Percentiles rank a stretch among this genome's conserved stretches.
phyloP scores from a whole-genome alignment of 768 basidiomycete genomes.

The Antrodiella citrinella region DNA sequence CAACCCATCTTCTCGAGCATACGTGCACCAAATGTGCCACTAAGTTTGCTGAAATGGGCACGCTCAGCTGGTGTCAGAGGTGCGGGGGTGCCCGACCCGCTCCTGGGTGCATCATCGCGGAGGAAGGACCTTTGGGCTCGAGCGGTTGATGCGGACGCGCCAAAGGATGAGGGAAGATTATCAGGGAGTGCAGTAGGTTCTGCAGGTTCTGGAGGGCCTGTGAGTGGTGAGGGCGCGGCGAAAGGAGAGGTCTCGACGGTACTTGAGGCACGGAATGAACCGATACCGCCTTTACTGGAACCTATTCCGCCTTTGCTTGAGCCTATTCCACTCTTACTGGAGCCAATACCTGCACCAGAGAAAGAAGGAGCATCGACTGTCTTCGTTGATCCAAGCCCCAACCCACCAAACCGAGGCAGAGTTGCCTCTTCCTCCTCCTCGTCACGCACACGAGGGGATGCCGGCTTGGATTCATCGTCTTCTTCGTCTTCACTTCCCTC shows the following conservation, averaged over 20 bases:
- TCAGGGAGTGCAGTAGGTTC: slow-evolving; percentile 33
- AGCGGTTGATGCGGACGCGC: slow-evolving; percentile 17
- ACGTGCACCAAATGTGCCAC: slow-evolving; percentile 73
- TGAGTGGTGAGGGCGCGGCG: too few relatives aligned
- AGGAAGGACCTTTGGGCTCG: slow-evolving; percentile 44
- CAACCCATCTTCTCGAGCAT: slow-evolving; percentile 96
- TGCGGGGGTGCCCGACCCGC: slow-evolving; percentile 27
- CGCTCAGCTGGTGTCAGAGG: slow-evolving; percentile 58
- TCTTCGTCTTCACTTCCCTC: slow-evolving; percentile 17
- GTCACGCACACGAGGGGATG: slow-evolving; percentile 47
- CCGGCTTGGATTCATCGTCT: slow-evolving; percentile 42
- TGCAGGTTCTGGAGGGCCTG: slow-evolving; percentile 31
- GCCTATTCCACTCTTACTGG: slow-evolving; percentile 26
- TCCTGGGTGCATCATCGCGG: slow-evolving; percentile 34
- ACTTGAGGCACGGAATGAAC: slow-evolving; percentile 16
- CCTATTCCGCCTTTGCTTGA: slow-evolving; percentile 25
- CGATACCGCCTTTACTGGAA: slow-evolving; percentile 11
- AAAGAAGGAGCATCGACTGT: slow-evolving; percentile 5
- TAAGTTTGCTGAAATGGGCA: slow-evolving; percentile 77
- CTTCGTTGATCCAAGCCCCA: slow-evolving; percentile 26
- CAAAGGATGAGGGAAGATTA: slow-evolving; percentile 32
- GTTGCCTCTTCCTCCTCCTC: slow-evolving; percentile 42
- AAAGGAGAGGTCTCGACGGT: slow-evolving; percentile 9
- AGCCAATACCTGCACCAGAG: slow-evolving; percentile 26
- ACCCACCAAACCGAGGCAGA: slow-evolving; percentile 36